Base-by-base conservation (phyloP, 2,329 filamentous ascomycete species). In the Penicillium olsonii region DNA sequence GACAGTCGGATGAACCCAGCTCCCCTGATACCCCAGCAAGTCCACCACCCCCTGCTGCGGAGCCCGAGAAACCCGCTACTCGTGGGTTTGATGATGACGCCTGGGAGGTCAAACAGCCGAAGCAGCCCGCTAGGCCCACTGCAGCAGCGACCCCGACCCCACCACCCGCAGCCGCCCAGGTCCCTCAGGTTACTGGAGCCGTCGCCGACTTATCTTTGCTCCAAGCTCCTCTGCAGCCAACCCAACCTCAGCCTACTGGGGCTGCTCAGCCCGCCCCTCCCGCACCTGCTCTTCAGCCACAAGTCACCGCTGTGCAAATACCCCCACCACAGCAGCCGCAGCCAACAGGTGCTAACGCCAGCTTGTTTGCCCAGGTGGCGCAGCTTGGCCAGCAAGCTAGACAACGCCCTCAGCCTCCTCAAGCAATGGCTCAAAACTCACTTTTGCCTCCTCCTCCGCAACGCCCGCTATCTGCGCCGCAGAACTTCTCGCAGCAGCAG, bases 81-180 rank as follows among this genome's bases (percentile, higher is more conserved):
- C 75, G 78, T 51, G 90, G 90, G 2, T 97, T 97, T 64, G 94
- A 99, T 43, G 94, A 97, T 65, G 90, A 97, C 75, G 94, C 94
- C 8, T 99, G 94, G 94, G 90, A 95, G 63, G 87, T 96, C 42
- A 96, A 96, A 74, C 89, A 90, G 15, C 82, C 87, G 12, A 87
- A 84, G 66, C 81, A 85, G 46, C 59, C 71, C 26, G 60, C 78
- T 18, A 62, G 74, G 14, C 61, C 73, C 12, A 62, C 77, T 15
- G 62, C 74, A 2, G 64, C 73, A 12, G 57, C 72, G 22, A 48
- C 58, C 20, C 37, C 64, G 19, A 56, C 53, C 18, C 54, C 61
- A 19, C 50, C 60, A 2, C 67, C 71, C 7, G 63, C 72, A 10
- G 63, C 74, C 19, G 53, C 55, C 43, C 61, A 63, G 22, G 52